A percentile compares a stretch with the other conserved stretches of the same genome.
These are phyloP conservation scores for Xylaria acuta DNA, from an alignment of 495 filamentous ascomycete species.

Conservation along the genomic window DNA sequence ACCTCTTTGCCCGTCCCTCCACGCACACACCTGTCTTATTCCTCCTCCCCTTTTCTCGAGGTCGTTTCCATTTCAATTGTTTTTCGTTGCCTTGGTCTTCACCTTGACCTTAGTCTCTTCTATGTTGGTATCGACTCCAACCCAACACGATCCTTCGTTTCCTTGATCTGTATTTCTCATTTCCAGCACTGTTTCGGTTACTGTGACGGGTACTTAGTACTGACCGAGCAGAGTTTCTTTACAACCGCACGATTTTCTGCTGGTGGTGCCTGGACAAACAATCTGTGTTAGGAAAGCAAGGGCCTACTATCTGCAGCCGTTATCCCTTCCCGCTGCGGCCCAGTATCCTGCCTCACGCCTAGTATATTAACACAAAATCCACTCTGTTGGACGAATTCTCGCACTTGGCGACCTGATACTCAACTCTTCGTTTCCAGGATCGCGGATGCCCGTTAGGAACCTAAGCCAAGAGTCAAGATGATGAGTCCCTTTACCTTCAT, in stretches of 20 bases:
- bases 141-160: background rate
- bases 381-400: background rate
- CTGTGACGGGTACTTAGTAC: background rate
- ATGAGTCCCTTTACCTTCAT: slow-evolving; percentile 4
- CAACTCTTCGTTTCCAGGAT: background rate
- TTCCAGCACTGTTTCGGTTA: background rate
- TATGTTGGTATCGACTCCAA: slow-evolving; percentile 1
- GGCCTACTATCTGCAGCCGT: background rate
- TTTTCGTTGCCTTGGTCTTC: slow-evolving; percentile 16
- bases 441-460: background rate
- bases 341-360: background rate
- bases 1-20: background rate
- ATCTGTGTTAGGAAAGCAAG: background rate
- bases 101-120: background rate
- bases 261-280: background rate
- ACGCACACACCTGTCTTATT: background rate
- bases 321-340: background rate
- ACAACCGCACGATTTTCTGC: background rate
- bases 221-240: slow-evolving; percentile 1
- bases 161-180: background rate
- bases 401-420: background rate
- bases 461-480: slow-evolving; percentile 10
- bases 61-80: background rate
- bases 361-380: background rate
- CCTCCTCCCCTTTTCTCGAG: background rate